Evolutionary conservation across 164 flowering plant species (phyloP), one percentile per base, ranked within the genome.

Genomic region (Vitis cinerea): DNA sequence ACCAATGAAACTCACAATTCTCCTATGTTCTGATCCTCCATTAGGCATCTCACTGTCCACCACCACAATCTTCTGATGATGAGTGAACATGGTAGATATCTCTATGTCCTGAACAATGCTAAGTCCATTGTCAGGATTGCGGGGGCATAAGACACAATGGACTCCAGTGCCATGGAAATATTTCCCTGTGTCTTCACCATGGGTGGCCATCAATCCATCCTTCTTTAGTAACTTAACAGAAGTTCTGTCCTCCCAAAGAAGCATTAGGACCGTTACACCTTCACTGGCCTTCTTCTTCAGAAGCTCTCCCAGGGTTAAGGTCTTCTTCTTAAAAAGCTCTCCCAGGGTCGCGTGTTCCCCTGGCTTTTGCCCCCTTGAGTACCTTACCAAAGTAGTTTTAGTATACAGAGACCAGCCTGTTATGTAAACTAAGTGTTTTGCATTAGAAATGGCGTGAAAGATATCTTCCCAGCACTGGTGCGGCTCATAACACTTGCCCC

Each of bases 41-140:
- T 55, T 63, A 3, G 85, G 86, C 82, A 84, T 61, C 31, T 71
- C 86, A 65, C 75, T 59, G 55, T 91, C 97, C 50, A 87, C 94
- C 37, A 86, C 84, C 58, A 91, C 77, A 59, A 75, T 81, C 83
- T 91, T 91, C 75, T 91, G 97, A 65, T 91, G 97, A 62, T 91
- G 97, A 67, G 94, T 88, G 70, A 91, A 91, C 94, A 91, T 89
- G 12, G 91, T 83, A 3, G 90, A 75, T 30, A 88, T 80, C 54
- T 84, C 81, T 14, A 89, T 65, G 59, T 17, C 61, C 27, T 59
- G 61, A 17, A 59, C 61, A 3, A 59, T 59, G 61, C 61, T 59
- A n/a, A 10, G n/a, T 4, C 29, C 61, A n/a, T 17, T 59, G 61
- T 17, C 61, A 31, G 61, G 61, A 59, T 15, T 19, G 9, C 61